These are phyloP conservation scores for Stephanodiscus minutulus DNA, from an alignment of 108 stramenopile genomes.

Conservation along the genomic window DNA sequence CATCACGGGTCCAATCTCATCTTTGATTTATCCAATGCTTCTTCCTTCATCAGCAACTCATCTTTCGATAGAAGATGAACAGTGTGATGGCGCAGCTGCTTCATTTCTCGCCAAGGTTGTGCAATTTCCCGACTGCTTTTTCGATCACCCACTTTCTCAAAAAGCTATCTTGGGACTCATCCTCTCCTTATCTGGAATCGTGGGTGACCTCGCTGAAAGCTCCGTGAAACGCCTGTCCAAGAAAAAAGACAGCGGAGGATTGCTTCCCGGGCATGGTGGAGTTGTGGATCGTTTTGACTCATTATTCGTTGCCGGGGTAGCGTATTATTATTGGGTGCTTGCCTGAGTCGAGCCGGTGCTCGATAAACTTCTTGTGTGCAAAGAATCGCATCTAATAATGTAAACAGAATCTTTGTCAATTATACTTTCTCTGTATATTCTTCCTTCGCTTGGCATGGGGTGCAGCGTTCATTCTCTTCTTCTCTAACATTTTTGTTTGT, in stretches of 20 bases:
- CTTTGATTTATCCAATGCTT: constrained; percentile 36
- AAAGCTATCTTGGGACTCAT: constrained; percentile 50
- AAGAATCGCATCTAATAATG: not conserved
- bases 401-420: too few relatives aligned
- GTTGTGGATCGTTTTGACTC: constrained; percentile 89
- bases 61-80: not conserved
- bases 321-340: constrained; percentile 54
- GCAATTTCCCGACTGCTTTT: constrained; percentile 7
- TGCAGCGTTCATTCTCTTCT: too few relatives aligned
- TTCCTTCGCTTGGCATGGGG: too few relatives aligned
- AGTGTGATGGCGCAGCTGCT: constrained; percentile 1
- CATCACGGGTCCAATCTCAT: constrained; percentile 40
- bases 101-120: constrained; percentile 4
- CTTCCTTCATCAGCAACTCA: not conserved
- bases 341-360: constrained; percentile 2
- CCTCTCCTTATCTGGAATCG: constrained; percentile 64
- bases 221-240: constrained; percentile 67
- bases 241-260: constrained; percentile 71
- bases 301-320: constrained; percentile 61
- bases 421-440: too few relatives aligned
- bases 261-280: constrained; percentile 87
- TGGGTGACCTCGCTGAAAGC: constrained; percentile 81
- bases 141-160: constrained; percentile 12
- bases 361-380: not conserved
- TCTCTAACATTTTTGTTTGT: too few relatives aligned